A percentile compares a stretch with the other conserved stretches of the same genome.
Evolutionary conservation across 2,329 filamentous ascomycete species (phyloP).

Genomic region (Monilinia polystroma): DNA sequence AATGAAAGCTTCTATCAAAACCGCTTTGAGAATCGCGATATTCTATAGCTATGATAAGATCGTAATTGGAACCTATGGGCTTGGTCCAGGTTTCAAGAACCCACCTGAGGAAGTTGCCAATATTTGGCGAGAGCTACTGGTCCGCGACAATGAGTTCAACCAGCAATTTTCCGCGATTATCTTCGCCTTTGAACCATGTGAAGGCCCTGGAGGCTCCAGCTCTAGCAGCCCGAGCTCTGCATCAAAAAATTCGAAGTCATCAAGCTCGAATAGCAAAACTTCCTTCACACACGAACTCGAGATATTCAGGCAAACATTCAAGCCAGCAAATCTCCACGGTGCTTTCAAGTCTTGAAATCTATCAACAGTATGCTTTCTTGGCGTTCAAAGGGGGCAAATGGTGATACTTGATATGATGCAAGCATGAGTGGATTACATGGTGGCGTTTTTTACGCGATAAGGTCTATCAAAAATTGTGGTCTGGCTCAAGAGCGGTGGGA

Average conservation of each 20-base stretch:
- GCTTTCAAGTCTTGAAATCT: slow-evolving; percentile 18
- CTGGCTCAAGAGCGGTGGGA: neutral
- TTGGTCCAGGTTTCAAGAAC: slow-evolving; percentile 63
- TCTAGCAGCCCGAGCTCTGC: slow-evolving; percentile 30
- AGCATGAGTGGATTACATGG: slow-evolving; percentile 14
- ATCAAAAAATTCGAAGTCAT: slow-evolving; percentile 23
- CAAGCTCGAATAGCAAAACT: slow-evolving; percentile 19
- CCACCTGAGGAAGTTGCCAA: slow-evolving; percentile 63
- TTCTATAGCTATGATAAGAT: slow-evolving; percentile 57
- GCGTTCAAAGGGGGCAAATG: slow-evolving; percentile 13
- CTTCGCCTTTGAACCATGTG: slow-evolving; percentile 62
- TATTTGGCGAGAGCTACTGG: slow-evolving; percentile 64
- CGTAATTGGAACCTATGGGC: slow-evolving; percentile 63
- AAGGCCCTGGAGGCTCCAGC: slow-evolving; percentile 45
- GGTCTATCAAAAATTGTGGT: neutral
- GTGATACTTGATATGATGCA: slow-evolving; percentile 5
- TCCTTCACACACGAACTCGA: slow-evolving; percentile 18
- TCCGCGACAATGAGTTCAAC: slow-evolving; percentile 61
- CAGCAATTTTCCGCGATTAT: slow-evolving; percentile 61
- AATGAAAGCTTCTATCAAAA: slow-evolving; percentile 70
- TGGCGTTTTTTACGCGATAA: slow-evolving; percentile 11
- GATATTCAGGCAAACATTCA: slow-evolving; percentile 23
- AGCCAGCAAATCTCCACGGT: slow-evolving; percentile 23
- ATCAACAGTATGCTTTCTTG: neutral
- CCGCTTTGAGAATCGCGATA: slow-evolving; percentile 67